phyloP scores from a whole-genome alignment of 2,329 filamentous ascomycete genomes.

The Penicillium sp. region DNA sequence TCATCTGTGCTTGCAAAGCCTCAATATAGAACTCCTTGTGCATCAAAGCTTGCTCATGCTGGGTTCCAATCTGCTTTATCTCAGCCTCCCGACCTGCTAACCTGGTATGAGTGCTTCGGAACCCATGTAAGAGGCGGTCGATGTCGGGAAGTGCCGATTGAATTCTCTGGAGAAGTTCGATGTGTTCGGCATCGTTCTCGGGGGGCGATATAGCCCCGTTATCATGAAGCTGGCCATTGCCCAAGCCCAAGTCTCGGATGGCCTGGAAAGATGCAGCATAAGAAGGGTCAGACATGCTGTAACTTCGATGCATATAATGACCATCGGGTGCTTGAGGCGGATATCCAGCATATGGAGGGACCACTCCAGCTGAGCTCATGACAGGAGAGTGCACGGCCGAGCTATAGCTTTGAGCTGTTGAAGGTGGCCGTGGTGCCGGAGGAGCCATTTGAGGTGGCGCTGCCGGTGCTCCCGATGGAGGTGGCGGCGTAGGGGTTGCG shows the following conservation, averaged over 20 bases:
- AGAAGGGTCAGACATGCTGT: slow-evolving; percentile 27
- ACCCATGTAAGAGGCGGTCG: slow-evolving; percentile 44
- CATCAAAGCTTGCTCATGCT: slow-evolving; percentile 52
- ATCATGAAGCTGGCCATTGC: slow-evolving; percentile 23
- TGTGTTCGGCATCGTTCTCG: slow-evolving; percentile 34
- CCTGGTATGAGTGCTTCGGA: slow-evolving; percentile 52
- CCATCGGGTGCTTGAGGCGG: slow-evolving; percentile 29
- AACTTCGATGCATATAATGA: slow-evolving; percentile 30
- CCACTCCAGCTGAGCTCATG: slow-evolving; percentile 33
- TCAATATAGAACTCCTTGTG: slow-evolving; percentile 55
- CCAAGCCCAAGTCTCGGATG: slow-evolving; percentile 28
- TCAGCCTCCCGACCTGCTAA: slow-evolving; percentile 50
- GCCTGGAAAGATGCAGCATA: slow-evolving; percentile 33
- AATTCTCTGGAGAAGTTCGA: slow-evolving; percentile 44
- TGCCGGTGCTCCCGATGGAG: slow-evolving; percentile 10
- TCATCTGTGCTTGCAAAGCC: slow-evolving; percentile 50
- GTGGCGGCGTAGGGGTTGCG: slow-evolving; percentile 25
- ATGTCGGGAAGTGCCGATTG: slow-evolving; percentile 49
- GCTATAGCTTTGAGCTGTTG: slow-evolving; percentile 27
- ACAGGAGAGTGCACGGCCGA: slow-evolving; percentile 36
- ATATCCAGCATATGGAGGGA: slow-evolving; percentile 33
- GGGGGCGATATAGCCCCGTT: slow-evolving; percentile 32
- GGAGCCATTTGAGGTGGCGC: slow-evolving; percentile 3
- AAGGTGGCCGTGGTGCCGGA: slow-evolving; percentile 21
- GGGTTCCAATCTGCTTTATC: slow-evolving; percentile 48